Evolutionary conservation across 352 stramenopile species (phyloP).

Genomic region (Phytophthora idaei): DNA sequence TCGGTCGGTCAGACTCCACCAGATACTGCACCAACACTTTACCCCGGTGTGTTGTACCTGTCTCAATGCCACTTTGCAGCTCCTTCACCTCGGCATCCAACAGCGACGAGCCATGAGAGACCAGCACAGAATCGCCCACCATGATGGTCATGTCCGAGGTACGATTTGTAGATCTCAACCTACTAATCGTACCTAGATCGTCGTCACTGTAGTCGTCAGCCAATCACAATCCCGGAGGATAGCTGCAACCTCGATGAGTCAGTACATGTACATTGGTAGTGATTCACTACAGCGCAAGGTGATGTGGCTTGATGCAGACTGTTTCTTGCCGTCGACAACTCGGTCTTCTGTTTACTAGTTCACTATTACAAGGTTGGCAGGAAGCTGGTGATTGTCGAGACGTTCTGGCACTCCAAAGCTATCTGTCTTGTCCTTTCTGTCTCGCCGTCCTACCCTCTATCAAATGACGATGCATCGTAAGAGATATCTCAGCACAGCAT

Average conservation of each 20-base stretch:
- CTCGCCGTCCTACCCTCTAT: conserved; percentile 3
- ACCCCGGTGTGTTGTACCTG: neutral
- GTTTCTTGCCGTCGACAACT: conserved; percentile 13
- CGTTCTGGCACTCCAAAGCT: neutral
- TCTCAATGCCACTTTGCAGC: conserved; percentile 11
- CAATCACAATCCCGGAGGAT: conserved; percentile 37
- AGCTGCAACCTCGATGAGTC: conserved; percentile 1
- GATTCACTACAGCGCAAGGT: too few relatives aligned
- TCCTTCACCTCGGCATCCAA: conserved; percentile 81
- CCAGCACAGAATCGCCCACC: conserved; percentile 62
- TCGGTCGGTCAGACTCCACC: conserved; percentile 80
- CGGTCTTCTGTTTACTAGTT: conserved; percentile 27
- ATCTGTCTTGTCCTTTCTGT: neutral
- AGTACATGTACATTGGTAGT: neutral
- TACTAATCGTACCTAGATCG: neutral
- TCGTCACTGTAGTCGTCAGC: conserved; percentile 14
- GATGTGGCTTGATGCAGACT: neutral
- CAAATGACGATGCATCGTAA: neutral
- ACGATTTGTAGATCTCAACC: neutral
- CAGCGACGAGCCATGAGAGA: conserved; percentile 68
- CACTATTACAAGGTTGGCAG: conserved; percentile 34
- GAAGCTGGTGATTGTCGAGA: conserved; percentile 6
- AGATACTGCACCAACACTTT: conserved; percentile 89
- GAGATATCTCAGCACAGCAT: neutral
- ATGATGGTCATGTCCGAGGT: conserved; percentile 35